Evolutionary conservation across 164 flowering plant species (phyloP), one percentile per base, ranked within the genome.

Genomic region (Nymphaea thermarum): DNA sequence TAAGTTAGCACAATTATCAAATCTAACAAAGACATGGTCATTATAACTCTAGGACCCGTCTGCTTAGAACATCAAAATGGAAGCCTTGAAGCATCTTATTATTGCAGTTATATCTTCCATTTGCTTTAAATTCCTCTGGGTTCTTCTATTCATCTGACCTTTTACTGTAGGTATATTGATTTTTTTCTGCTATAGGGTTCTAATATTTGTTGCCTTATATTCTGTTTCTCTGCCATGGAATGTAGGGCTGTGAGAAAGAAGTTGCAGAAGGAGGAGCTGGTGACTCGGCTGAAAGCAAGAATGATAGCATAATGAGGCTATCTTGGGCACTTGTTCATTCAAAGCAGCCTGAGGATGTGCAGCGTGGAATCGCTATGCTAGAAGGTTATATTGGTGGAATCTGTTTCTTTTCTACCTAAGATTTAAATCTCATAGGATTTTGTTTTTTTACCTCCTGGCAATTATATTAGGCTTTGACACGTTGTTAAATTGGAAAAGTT

Each of bases 311-410:
- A 59, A 89, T 91, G 97, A 78, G 98, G 75, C 74, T 94, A 67
- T 94, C 98, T 17, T 91, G 97, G 98, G 90, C 96, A 12, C 95
- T 94, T 74, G 97, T 94, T 72, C 98, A 94, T 73, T 94, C 97
- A 43, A 86, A 77, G 71, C 90, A 84, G 66, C 76, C 86, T 45
- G 95, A 91, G 75, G 95, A 94, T 77, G 86, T 91, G 65, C 92
- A 89, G 63, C 93, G 96, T 44, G 98, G 98, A 55, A 89, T 91
- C 51, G 96, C 95, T 43, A 91, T 94, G 96, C 91, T 94, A 79
- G 97, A 94, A 86, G 88, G 98, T 94, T 60, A 43, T 45, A 55
- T 6, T 17, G 25, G 36, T 25, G 12, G 10, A 10, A 55, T 55
- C 60, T 8, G 12, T 55, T 8, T 8, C 60, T 8, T 55, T 55